Evolutionary conservation across 2,329 filamentous ascomycete species (phyloP).

Genomic region (Trichoderma koningiopsis): DNA sequence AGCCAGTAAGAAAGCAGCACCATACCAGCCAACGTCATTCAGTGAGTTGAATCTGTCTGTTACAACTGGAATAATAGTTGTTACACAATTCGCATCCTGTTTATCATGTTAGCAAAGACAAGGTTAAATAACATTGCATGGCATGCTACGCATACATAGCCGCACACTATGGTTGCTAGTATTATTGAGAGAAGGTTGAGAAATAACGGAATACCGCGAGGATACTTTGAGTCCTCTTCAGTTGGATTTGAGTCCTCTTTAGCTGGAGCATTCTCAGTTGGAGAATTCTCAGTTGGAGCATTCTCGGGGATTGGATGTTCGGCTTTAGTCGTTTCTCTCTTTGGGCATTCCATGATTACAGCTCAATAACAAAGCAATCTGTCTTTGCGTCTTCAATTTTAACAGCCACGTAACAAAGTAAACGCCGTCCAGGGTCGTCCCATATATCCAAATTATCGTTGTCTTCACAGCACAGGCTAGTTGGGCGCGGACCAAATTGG

Average conservation of each 20-base stretch:
- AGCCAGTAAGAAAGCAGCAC: not conserved
- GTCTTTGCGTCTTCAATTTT: not conserved
- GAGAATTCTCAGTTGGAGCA: too few relatives aligned
- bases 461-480: not conserved
- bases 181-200: slow-evolving; percentile 11
- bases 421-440: not conserved
- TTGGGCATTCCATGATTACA: not conserved
- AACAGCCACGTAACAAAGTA: not conserved
- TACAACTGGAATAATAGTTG: not conserved
- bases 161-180: slow-evolving; percentile 3
- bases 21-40: slow-evolving; percentile 8
- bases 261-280: too few relatives aligned
- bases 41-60: slow-evolving; percentile 1
- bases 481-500: not conserved
- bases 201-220: slow-evolving; percentile 1
- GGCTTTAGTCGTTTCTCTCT: not conserved
- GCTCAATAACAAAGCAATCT: not conserved
- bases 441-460: not conserved
- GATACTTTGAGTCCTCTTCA: not conserved
- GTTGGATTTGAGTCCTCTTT: too few relatives aligned
- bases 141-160: not conserved
- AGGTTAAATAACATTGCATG: not conserved
- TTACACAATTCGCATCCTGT: not conserved
- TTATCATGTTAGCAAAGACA: not conserved
- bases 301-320: not conserved